Evolutionary conservation across 1,284 basidiomycete genomes (phyloP).

Genomic region (Ceratobasidium sp.): DNA sequence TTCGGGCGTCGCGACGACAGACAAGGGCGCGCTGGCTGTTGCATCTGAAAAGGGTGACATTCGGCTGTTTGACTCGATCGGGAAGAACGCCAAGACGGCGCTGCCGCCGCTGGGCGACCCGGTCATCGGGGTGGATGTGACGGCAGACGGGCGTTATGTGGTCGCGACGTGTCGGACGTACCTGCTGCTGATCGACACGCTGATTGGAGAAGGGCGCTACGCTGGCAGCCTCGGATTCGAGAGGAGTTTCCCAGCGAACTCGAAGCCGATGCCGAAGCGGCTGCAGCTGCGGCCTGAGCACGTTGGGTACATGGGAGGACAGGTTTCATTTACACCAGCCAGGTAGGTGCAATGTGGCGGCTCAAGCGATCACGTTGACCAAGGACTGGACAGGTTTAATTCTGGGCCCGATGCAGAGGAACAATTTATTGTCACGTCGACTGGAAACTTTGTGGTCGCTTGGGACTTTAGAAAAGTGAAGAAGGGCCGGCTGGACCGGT

Average conservation of each 20-base stretch:
- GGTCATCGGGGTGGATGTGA: slow-evolving; percentile 94
- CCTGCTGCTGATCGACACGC: slow-evolving; percentile 92
- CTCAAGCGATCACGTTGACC: neutral
- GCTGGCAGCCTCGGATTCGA: slow-evolving; percentile 92
- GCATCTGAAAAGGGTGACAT: slow-evolving; percentile 98
- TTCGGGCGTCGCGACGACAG: slow-evolving; percentile 91
- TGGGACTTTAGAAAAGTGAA: slow-evolving; percentile 98
- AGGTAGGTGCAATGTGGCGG: slow-evolving; percentile 62
- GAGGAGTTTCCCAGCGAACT: slow-evolving; percentile 91
- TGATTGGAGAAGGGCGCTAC: slow-evolving; percentile 92
- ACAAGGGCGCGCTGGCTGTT: slow-evolving; percentile 87
- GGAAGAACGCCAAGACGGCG: slow-evolving; percentile 99
- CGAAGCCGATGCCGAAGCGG: slow-evolving; percentile 91
- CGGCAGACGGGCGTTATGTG: slow-evolving; percentile 92
- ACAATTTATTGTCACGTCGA: slow-evolving; percentile 96
- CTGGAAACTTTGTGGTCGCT: slow-evolving; percentile 92
- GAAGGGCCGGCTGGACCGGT: slow-evolving; percentile 88
- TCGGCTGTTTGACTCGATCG: slow-evolving; percentile 93
- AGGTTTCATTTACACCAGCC: slow-evolving; percentile 91
- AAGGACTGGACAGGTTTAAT: slow-evolving; percentile 81
- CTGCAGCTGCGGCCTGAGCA: slow-evolving; percentile 93
- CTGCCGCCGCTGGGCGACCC: slow-evolving; percentile 95
- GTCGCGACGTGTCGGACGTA: slow-evolving; percentile 97
- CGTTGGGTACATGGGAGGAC: slow-evolving; percentile 92
- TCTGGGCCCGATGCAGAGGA: slow-evolving; percentile 86